Percentiles rank a stretch among this genome's conserved stretches.
Conservation (phyloP, 331 rosid genomes). For the Pyracantha coccinea region DNA sequence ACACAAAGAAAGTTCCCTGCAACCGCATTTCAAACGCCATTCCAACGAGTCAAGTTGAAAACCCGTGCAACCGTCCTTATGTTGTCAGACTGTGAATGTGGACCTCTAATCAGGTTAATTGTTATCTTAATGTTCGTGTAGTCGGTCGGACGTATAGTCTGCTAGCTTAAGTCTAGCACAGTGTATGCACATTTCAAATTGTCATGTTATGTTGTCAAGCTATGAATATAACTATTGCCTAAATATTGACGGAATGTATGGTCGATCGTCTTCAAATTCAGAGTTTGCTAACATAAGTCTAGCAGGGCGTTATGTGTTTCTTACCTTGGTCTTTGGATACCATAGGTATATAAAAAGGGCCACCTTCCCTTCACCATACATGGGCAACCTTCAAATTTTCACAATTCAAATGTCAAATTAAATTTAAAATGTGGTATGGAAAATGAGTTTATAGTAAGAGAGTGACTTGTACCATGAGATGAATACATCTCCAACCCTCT, state of each 20-base stretch:
- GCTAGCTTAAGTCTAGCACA: too few relatives aligned
- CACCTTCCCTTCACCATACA: conserved; percentile 84
- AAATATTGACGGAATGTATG: too few relatives aligned
- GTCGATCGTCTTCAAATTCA: background rate
- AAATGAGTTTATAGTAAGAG: too few relatives aligned
- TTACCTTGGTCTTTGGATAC: conserved; percentile 89
- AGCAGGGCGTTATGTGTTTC: background rate
- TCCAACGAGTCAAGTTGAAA: background rate
- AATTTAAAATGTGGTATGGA: too few relatives aligned
- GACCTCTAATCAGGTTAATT: too few relatives aligned
- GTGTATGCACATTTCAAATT: too few relatives aligned
- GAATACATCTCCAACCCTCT: conserved; percentile 53
- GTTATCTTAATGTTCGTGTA: too few relatives aligned
- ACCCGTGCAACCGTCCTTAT: too few relatives aligned
- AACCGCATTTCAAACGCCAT: background rate
- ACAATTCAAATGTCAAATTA: background rate
- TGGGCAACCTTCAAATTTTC: conserved; percentile 54
- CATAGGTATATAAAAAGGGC: conserved; percentile 76
- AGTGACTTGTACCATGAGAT: conserved; percentile 54
- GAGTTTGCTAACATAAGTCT: too few relatives aligned
- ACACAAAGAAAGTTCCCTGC: conserved; percentile 67
- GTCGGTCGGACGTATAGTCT: too few relatives aligned
- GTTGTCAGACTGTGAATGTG: too few relatives aligned
- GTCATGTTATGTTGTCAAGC: background rate
- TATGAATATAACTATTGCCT: too few relatives aligned